phyloP scores from a whole-genome alignment of 495 filamentous ascomycete genomes.

The Penicillium antarcticum region DNA sequence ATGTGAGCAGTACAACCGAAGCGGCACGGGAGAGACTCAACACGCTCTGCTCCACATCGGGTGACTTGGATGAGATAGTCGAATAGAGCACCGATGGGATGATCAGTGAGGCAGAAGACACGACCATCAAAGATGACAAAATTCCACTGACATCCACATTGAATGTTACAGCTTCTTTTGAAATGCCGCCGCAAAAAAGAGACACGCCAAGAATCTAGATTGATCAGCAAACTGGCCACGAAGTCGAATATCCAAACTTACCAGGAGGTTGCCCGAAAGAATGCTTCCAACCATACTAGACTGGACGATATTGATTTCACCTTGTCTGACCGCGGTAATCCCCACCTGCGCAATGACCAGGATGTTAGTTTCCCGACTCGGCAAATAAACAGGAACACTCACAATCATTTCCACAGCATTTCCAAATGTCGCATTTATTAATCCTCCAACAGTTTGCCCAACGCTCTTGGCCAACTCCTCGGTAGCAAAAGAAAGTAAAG shows the following conservation, averaged over 20 bases:
- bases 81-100: conserved; percentile 26
- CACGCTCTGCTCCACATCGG: conserved; percentile 47
- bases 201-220: conserved; percentile 20
- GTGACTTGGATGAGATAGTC: conserved; percentile 11
- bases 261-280: conserved; percentile 26
- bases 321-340: conserved; percentile 21
- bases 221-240: background rate
- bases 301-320: conserved; percentile 23
- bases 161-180: conserved; percentile 16
- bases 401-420: conserved; percentile 30
- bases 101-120: conserved; percentile 19
- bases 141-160: conserved; percentile 17
- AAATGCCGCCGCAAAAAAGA: conserved; percentile 18
- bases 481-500: conserved; percentile 22
- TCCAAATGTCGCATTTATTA: conserved; percentile 28
- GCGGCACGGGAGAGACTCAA: conserved; percentile 22
- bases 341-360: conserved; percentile 11
- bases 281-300: conserved; percentile 27
- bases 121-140: conserved; percentile 26
- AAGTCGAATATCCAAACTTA: background rate
- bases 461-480: conserved; percentile 18
- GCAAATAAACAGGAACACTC: background rate
- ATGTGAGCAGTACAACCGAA: conserved; percentile 54
- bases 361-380: background rate
- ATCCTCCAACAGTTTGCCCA: conserved; percentile 19